Base-by-base conservation (phyloP, 805 yeast genomes). In the Candida khao-thaluensis region DNA sequence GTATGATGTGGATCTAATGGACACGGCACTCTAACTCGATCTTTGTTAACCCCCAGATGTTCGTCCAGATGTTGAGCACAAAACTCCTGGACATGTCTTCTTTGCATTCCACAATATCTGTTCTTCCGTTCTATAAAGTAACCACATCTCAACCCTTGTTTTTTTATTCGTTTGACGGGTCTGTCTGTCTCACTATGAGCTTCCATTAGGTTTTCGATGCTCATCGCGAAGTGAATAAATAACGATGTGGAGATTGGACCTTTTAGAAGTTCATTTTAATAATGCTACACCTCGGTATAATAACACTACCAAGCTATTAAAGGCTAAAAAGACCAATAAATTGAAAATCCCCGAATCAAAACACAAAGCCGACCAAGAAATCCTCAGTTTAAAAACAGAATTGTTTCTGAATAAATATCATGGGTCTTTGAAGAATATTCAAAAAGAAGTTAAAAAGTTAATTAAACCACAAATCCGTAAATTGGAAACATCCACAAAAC, bases 1-100 rank as follows among this genome's bases (percentile, higher is more conserved):
- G 82, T 74, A 56, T 88, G 96, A 2, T 76, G 71, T 2, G 82
- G 78, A 57, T 87, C 95, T 20, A 82, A 54, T 0, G 96, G 88
- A 60, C 96, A 88, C 5, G 81, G 77, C 0, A 88, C 71, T 40
- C 95, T 61, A 5, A 53, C 54, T 52, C 47, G 57, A 10, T 34
- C 38, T 2, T 15, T 14, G 47, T 17, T 41, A 30, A 20, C 22
- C 22, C 8, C 8, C 8, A 20, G 49, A 55, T 22, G 38, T 48
- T 24, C 56, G 56, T 52, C 10, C 7, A 72, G 45, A 55, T 85
- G 95, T 47, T 82, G 83, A 7, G 83, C 76, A 57, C 95, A 85
- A 51, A 57, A 82, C 27, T 57, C 56, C 16, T 67, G 68, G 21
- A 60, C 73, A 8, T 64, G 58, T 40, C 73, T 71, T 22, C 84